These are phyloP conservation scores for Mitragyna speciosa DNA, from an alignment of 257 asterid species.

Conservation along the genomic window DNA sequence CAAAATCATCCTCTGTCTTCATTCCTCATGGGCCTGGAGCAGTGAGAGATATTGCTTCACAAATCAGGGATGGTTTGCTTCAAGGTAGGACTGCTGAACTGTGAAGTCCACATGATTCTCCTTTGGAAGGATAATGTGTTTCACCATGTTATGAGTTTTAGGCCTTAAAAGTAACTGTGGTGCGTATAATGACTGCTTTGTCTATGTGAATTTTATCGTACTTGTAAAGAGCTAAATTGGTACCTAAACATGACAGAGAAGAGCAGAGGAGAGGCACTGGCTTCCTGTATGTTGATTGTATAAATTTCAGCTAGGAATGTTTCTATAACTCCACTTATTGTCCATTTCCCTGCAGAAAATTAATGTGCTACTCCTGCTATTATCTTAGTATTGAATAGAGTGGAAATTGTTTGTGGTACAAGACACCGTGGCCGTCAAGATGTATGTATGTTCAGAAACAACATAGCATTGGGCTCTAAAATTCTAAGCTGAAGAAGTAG, in stretches of 20 bases:
- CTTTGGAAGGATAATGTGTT: not conserved
- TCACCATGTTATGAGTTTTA: too few relatives aligned
- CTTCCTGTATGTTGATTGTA: not conserved
- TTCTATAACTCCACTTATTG: not conserved
- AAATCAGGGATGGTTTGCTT: constrained; percentile 25
- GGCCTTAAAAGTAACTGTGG: not conserved
- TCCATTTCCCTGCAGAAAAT: not conserved
- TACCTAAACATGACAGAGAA: not conserved
- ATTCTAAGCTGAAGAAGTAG: not conserved
- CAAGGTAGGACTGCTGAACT: constrained; percentile 2
- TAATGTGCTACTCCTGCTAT: not conserved
- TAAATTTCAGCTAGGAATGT: not conserved
- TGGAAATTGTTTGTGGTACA: not conserved
- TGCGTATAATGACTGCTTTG: not conserved
- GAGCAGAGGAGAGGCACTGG: not conserved
- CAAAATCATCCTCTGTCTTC: constrained; percentile 30
- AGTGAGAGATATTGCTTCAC: constrained; percentile 15
- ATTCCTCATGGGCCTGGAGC: constrained; percentile 28
- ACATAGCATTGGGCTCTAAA: not conserved
- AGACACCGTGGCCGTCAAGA: not conserved
- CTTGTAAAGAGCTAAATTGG: not conserved
- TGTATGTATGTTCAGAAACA: not conserved
- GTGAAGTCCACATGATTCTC: too few relatives aligned
- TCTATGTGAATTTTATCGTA: not conserved
- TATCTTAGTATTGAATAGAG: not conserved